Evolutionary conservation across 192 early-diverging fungal genomes (phyloP), one percentile per base, ranked within the genome.

Genomic region (Mortierella alpina): DNA sequence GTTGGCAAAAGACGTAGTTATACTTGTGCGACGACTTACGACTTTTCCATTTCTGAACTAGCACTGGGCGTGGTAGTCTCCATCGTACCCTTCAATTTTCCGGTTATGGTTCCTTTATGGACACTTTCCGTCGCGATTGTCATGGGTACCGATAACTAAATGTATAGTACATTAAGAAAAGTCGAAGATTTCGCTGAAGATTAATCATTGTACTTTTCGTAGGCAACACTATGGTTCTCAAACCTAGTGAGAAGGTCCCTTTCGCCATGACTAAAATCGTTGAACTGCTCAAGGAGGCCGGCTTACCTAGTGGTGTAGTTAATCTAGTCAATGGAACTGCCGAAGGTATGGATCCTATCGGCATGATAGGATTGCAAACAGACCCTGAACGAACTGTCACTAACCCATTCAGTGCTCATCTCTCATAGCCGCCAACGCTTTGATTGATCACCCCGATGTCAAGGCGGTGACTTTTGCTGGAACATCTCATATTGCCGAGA

Each of bases 31-130:
- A 11, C 55, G 23, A 8, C 45, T 6, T 3, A 12, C 9, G n/a
- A 20, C 6, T 63, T 4, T n/a, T 40, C 1, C 20, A n/a, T 13
- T 23, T 47, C 5, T 40, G 20, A 42, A 3, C 9, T 79, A 79
- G 76, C 93, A 15, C 75, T 94, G 51, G 94, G 94, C 11, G 93
- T 95, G 17, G 92, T 93, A n/a, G 89, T 82, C 8, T 86, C 90
- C 5, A 92, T 95, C 10, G 93, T 94, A 47, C 94, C 94, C 6
- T 95, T 95, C 82, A 92, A 95, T 66, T 95, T 95, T 72, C 93
- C 93, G 4, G 88, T 93, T 66, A 95, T 95, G 93, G 93, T 95
- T 6, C 93, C 93, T 22, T 87, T 92, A 83, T 95, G 94, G 94
- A 91, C 93, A 10, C 66, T 94, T 8, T 93, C 94, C 5, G 88